Conservation (phyloP, 176 grass and related monocot genomes). For the Oryza coarctata region DNA sequence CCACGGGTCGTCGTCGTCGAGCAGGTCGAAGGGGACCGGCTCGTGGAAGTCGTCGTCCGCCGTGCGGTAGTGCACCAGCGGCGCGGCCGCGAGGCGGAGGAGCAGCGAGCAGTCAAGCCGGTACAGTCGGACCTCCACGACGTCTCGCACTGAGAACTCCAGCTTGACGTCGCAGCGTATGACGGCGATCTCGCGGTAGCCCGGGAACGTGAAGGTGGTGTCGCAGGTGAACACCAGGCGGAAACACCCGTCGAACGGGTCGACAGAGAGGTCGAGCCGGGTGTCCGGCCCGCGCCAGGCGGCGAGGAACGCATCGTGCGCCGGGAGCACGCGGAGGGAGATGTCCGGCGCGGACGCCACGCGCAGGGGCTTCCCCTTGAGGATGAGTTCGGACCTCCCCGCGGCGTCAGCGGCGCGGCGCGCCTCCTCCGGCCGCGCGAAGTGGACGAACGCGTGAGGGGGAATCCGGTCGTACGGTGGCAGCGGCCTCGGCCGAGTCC, state of each 20-base stretch:
- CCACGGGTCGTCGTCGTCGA: conserved; percentile 88
- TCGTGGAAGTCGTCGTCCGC: conserved; percentile 75
- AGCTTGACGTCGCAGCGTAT: conserved; percentile 77
- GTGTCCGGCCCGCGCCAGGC: conserved; percentile 54
- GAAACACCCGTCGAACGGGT: conserved; percentile 72
- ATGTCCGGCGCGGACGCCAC: conserved; percentile 44
- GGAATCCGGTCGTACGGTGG: conserved; percentile 54
- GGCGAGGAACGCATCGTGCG: conserved; percentile 43
- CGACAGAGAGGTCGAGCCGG: conserved; percentile 60
- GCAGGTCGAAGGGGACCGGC: conserved; percentile 58
- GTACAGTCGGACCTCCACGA: conserved; percentile 46
- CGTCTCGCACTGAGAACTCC: conserved; percentile 59
- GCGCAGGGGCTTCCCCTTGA: conserved; percentile 38
- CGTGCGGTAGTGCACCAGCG: conserved; percentile 61
- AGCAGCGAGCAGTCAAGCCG: conserved; percentile 45
- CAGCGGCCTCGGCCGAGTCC: neutral
- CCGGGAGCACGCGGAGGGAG: conserved; percentile 47
- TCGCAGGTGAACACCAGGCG: conserved; percentile 60
- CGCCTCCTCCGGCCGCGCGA: conserved; percentile 53
- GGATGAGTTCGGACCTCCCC: conserved; percentile 51
- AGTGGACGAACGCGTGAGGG: conserved; percentile 90
- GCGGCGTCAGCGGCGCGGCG: conserved; percentile 52
- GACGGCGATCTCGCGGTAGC: conserved; percentile 23
- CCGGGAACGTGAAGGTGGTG: conserved; percentile 55
- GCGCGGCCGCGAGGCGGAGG: conserved; percentile 40